Conservation (phyloP, 73 alveolate genomes). For the Breviolum minutum region DNA sequence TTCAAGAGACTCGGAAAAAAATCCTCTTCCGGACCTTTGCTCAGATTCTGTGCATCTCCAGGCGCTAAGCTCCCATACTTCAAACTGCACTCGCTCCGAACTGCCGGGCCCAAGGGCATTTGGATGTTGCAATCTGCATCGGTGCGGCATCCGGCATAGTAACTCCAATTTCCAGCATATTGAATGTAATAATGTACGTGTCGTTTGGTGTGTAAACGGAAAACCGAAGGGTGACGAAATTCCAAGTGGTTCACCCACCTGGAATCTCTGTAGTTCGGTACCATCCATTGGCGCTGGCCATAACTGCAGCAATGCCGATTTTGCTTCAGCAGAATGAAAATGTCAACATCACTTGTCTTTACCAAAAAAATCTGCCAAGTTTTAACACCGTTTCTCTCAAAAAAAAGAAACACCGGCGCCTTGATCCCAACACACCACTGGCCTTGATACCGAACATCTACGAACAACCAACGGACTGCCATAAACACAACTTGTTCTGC, state of each 20-base stretch:
- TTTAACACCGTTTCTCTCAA: no score
- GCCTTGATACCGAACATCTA: not conserved
- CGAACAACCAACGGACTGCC: no score
- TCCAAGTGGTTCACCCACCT: not conserved
- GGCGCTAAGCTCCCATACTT: not conserved
- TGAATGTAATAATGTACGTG: not conserved
- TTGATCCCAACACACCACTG: slow-evolving; percentile 78
- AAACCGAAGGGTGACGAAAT: no score
- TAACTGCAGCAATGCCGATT: not conserved
- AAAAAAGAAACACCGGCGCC: not conserved
- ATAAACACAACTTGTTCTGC: no score
- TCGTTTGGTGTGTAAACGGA: no score
- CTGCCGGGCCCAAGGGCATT: slow-evolving; percentile 55
- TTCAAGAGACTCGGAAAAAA: no score
- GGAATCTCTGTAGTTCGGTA: slow-evolving; percentile 23
- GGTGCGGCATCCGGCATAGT: no score
- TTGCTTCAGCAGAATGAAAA: not conserved
- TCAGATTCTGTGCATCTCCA: no score
- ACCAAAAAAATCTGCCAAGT: no score
- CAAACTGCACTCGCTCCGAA: slow-evolving; percentile 72
- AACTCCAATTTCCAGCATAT: not conserved
- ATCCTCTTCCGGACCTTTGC: no score
- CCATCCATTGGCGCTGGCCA: slow-evolving; percentile 68
- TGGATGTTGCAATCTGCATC: slow-evolving; percentile 61
- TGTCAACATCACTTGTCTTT: no score